Conservation (phyloP, 129 eudicot species). For the Oenanthe sinensis region DNA sequence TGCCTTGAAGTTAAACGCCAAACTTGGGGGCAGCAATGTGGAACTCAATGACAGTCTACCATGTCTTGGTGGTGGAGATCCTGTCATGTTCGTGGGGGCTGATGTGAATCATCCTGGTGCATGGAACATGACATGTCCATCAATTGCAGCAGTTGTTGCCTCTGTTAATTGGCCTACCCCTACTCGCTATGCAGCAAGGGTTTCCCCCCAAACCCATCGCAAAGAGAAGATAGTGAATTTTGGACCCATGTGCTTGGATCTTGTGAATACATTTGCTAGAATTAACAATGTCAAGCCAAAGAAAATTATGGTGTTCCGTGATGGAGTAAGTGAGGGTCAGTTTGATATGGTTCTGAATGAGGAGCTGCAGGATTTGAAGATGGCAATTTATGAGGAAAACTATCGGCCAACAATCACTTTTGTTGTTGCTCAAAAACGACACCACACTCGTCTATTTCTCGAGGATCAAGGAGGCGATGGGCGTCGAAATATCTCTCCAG, state of each 20-base stretch:
- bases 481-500: slow-evolving; percentile 53
- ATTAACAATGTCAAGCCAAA: slow-evolving; percentile 40
- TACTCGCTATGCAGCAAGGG: slow-evolving; percentile 51
- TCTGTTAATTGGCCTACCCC: slow-evolving; percentile 65
- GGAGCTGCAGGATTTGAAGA: slow-evolving; percentile 44
- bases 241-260: slow-evolving; percentile 47
- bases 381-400: slow-evolving; percentile 21
- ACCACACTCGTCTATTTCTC: slow-evolving; percentile 58
- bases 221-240: slow-evolving; percentile 47
- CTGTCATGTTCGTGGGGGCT: slow-evolving; percentile 70
- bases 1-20: slow-evolving; percentile 71
- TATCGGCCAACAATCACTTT: slow-evolving; percentile 57
- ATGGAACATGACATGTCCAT: slow-evolving; percentile 38
- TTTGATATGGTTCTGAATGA: slow-evolving; percentile 66
- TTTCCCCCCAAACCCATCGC: slow-evolving; percentile 48
- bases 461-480: slow-evolving; percentile 25
- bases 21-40: slow-evolving; percentile 70
- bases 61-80: slow-evolving; percentile 26
- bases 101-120: slow-evolving; percentile 82
- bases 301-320: slow-evolving; percentile 64
- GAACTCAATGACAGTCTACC: slow-evolving; percentile 41
- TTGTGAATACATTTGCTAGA: slow-evolving; percentile 37
- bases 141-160: slow-evolving; percentile 78
- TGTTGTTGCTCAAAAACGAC: slow-evolving; percentile 72
- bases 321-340: slow-evolving; percentile 83